Evolutionary conservation across 1,284 basidiomycete species (phyloP), one percentile per base, ranked within the genome.

Genomic region (Coniferiporia sulphurascens): DNA sequence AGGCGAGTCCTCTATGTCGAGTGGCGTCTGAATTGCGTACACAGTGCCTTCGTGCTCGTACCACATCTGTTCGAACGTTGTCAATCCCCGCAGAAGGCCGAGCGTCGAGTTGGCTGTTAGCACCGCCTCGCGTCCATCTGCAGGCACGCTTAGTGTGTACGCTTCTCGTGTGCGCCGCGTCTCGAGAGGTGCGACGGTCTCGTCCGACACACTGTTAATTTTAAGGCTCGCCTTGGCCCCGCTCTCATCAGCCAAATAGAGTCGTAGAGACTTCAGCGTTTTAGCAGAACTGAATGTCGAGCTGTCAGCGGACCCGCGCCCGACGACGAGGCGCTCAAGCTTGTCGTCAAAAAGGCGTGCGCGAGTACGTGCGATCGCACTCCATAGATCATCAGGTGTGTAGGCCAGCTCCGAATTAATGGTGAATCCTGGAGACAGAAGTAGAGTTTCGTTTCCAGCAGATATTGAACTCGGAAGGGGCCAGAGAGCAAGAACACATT

Each of bases 31-130:
- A 52, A 83, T 70, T 0, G 81, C 78, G 62, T 91, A 91, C 1
- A 78, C 80, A 34, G 72, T 72, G 8, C 70, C 77, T 9, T 66
- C 68, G 49, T 73, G 73, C 44, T 79, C 76, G 66, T 88, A 92
- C 81, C 85, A 88, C 36, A 96, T 72, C 73, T 95, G 91, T 45
- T 78, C 75, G 70, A 96, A 93, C 0, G 92, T 94, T 22, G 89
- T 87, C 63, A 96, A 71, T 1, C 92, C 95, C 53, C 94, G 78
- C 57, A 87, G 82, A 12, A 94, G 72, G 0, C 93, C 93, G 17
- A 96, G 73, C 0, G 90, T 83, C 43, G 89, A 86, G 60, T 83
- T 84, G 1, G 93, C 88, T 0, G 71, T 77, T 52, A 96, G 73
- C 0, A 73, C 78, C 4, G 89, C 91, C 4, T 69, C 61, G 0